Evolutionary conservation across 208 protist species (phyloP).

Genomic region (Leishmania guyanensis): DNA sequence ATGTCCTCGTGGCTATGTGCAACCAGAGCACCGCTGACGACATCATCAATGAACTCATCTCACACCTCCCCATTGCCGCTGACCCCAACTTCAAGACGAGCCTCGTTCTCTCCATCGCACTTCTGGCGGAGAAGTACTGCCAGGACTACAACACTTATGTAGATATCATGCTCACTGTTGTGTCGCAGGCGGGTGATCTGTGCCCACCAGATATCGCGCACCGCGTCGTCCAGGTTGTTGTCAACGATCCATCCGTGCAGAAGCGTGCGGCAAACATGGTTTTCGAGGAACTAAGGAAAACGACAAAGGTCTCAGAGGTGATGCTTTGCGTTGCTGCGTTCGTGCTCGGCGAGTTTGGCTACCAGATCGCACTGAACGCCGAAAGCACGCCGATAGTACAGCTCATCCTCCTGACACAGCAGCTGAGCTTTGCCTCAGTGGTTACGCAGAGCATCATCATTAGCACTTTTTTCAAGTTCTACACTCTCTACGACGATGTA

Average conservation of each 20-base stretch:
- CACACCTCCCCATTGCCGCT: conserved; percentile 82
- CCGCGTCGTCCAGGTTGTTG: conserved; percentile 95
- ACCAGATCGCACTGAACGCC: conserved; percentile 94
- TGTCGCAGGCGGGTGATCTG: conserved; percentile 95
- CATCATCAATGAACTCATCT: conserved; percentile 94
- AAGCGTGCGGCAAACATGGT: conserved; percentile 92
- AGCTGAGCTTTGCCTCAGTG: conserved; percentile 64
- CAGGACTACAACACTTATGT: conserved; percentile 93
- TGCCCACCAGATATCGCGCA: conserved; percentile 94
- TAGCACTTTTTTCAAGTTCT: conserved; percentile 95
- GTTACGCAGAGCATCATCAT: conserved; percentile 93
- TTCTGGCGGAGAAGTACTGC: conserved; percentile 96
- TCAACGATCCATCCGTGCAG: conserved; percentile 96
- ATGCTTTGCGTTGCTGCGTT: conserved; percentile 87
- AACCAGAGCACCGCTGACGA: conserved; percentile 87
- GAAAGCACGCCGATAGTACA: conserved; percentile 82
- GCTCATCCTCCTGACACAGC: conserved; percentile 78
- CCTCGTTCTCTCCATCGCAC: conserved; percentile 96
- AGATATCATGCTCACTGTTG: conserved; percentile 96
- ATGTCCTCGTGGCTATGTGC: conserved; percentile 98
- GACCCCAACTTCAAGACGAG: conserved; percentile 94
- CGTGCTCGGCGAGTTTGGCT: conserved; percentile 97
- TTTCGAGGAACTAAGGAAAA: conserved; percentile 55
- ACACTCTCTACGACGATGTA: conserved; percentile 93
- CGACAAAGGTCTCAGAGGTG: conserved; percentile 43